phyloP scores from a whole-genome alignment of 2,329 filamentous ascomycete species.

The Aspergillus sp. region DNA sequence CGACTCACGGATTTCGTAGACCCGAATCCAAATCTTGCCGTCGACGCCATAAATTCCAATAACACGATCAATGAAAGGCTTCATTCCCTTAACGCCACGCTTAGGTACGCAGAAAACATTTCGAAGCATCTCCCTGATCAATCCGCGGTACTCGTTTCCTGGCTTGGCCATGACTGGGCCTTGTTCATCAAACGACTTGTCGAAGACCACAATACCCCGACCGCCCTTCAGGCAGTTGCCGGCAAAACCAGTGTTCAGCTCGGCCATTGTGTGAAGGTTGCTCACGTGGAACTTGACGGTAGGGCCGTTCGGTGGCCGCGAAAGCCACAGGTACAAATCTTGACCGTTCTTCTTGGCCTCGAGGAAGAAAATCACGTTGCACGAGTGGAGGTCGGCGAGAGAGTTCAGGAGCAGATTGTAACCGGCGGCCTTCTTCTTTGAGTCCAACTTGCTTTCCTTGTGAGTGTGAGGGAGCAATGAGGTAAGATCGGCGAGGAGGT shows the following conservation, averaged over 20 bases:
- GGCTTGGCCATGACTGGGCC: slow-evolving; percentile 71
- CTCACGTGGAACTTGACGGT: slow-evolving; percentile 61
- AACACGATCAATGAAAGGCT: slow-evolving; percentile 95
- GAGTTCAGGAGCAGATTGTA: slow-evolving; percentile 79
- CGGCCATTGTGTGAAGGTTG: slow-evolving; percentile 91
- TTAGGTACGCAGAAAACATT: slow-evolving; percentile 93
- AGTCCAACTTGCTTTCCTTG: slow-evolving; percentile 96
- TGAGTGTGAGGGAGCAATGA: slow-evolving; percentile 87
- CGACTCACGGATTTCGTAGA: slow-evolving; percentile 89
- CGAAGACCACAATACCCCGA: slow-evolving; percentile 88
- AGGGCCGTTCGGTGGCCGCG: slow-evolving; percentile 84
- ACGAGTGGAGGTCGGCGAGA: slow-evolving; percentile 78
- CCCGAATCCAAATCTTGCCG: slow-evolving; percentile 93
- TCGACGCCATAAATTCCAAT: slow-evolving; percentile 90
- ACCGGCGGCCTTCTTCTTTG: slow-evolving; percentile 71
- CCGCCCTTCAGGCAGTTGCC: slow-evolving; percentile 97
- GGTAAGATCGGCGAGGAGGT: slow-evolving; percentile 87
- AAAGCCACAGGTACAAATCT: slow-evolving; percentile 92
- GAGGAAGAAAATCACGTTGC: slow-evolving; percentile 93
- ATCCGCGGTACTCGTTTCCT: slow-evolving; percentile 49
- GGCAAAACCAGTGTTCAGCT: slow-evolving; percentile 79
- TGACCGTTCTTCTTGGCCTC: slow-evolving; percentile 87
- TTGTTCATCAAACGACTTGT: slow-evolving; percentile 79
- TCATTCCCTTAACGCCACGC: slow-evolving; percentile 77
- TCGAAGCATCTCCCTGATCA: slow-evolving; percentile 82